Conservation (phyloP, 2,329 filamentous ascomycete species). For the Sporothrix sp. region DNA sequence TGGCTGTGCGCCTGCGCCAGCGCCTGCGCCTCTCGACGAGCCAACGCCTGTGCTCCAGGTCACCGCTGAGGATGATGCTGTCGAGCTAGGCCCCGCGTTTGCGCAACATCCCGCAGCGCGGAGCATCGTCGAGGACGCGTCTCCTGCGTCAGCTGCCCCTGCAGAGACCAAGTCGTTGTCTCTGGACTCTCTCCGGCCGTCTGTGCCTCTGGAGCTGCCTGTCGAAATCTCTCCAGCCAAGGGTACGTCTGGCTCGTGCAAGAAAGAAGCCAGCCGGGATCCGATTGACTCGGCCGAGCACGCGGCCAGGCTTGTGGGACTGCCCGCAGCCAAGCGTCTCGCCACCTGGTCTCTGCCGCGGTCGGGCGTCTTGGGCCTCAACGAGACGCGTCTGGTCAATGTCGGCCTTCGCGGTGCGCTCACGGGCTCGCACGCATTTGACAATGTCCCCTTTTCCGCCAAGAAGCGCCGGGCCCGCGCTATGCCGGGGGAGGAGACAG, state of each 20-base stretch:
- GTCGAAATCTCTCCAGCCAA: background rate
- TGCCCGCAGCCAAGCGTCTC: background rate
- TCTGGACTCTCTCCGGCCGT: background rate
- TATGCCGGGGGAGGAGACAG: background rate
- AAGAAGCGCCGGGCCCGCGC: background rate
- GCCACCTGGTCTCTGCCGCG: constrained; percentile 19
- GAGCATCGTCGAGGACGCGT: background rate
- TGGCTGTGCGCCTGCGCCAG: no score
- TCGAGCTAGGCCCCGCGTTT: background rate
- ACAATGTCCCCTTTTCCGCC: background rate
- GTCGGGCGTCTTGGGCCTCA: constrained; percentile 24
- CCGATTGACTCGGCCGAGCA: background rate
- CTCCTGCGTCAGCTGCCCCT: background rate
- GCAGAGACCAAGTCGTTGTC: background rate
- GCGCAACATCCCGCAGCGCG: background rate
- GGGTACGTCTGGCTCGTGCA: no score
- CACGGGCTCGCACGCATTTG: constrained; percentile 21
- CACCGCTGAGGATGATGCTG: background rate
- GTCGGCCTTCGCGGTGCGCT: constrained; percentile 24
- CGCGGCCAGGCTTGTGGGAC: no score
- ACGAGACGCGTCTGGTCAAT: constrained; percentile 21
- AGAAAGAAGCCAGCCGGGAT: background rate
- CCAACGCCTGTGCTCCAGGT: background rate
- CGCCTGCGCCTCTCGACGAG: background rate
- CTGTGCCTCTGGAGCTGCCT: background rate